These are phyloP conservation scores for Pterulicium gracile DNA, from an alignment of 1,284 basidiomycete species.

Conservation along the genomic window DNA sequence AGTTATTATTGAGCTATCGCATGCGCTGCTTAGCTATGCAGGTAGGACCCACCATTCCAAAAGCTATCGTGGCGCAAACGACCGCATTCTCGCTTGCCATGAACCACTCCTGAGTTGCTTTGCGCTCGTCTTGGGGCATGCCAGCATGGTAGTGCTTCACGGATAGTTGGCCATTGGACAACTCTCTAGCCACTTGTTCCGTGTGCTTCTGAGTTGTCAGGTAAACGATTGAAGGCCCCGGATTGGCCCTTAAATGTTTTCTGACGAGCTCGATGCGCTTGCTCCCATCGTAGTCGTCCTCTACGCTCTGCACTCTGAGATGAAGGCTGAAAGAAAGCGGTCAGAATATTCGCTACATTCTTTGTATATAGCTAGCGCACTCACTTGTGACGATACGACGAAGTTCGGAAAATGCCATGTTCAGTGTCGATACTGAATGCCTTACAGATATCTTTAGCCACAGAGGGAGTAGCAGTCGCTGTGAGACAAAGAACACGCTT, in stretches of 20 bases:
- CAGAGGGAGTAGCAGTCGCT: constrained; percentile 57
- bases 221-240: constrained; percentile 52
- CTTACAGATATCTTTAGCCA: constrained; percentile 54
- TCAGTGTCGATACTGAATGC: constrained; percentile 36
- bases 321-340: constrained; percentile 30
- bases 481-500: constrained; percentile 68
- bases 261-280: constrained; percentile 29
- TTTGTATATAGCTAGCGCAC: background rate
- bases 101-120: too few species aligned
- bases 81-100: too few species aligned
- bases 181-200: constrained; percentile 45
- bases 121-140: too few species aligned
- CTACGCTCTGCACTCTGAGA: constrained; percentile 42
- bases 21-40: too few species aligned
- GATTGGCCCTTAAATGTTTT: constrained; percentile 38
- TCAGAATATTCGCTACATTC: background rate
- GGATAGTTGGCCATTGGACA: too few species aligned
- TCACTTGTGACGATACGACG: constrained; percentile 31
- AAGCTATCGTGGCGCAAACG: too few species aligned
- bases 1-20: too few species aligned
- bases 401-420: constrained; percentile 31
- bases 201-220: constrained; percentile 56
- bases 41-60: too few species aligned
- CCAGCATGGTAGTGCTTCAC: too few species aligned
- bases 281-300: constrained; percentile 28